phyloP scores from a whole-genome alignment of 352 stramenopile species.

The Lagenidium giganteum region DNA sequence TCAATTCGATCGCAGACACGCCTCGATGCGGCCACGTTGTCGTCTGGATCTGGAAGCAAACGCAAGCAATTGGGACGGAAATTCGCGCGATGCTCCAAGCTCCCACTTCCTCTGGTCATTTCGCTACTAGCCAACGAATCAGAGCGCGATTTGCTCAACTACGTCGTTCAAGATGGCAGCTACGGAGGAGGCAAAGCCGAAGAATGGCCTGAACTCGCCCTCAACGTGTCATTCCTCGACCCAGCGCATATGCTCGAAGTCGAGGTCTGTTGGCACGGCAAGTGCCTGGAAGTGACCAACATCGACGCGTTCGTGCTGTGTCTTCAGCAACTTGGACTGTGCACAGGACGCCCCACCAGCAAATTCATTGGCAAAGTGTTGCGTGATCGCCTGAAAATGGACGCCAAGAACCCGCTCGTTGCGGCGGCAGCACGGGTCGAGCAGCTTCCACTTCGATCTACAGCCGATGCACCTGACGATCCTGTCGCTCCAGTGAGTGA shows the following conservation, averaged over 20 bases:
- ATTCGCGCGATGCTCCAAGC: constrained; percentile 32
- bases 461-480: constrained; percentile 1
- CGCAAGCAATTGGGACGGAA: constrained; percentile 2
- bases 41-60: too few species aligned
- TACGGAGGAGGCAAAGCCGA: constrained; percentile 11
- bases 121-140: constrained; percentile 62
- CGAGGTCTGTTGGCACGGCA: constrained; percentile 49
- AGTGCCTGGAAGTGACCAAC: constrained; percentile 44
- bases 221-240: constrained; percentile 53
- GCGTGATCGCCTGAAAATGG: constrained; percentile 46
- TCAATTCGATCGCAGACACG: constrained; percentile 19
- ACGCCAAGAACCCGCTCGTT: constrained; percentile 37
- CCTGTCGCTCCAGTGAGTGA: too few species aligned
- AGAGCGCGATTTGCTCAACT: constrained; percentile 44
- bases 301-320: constrained; percentile 59
- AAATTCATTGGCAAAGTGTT: constrained; percentile 63
- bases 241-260: constrained; percentile 36
- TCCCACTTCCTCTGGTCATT: constrained; percentile 51
- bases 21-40: neutral
- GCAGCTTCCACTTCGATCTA: too few species aligned
- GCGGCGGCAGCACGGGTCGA: constrained; percentile 15
- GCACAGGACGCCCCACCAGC: constrained; percentile 32
- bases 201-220: constrained; percentile 53
- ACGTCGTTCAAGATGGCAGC: constrained; percentile 20
- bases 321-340: constrained; percentile 49